Evolutionary conservation across 2,329 filamentous ascomycete species (phyloP), one percentile per base, ranked within the genome.

Genomic region (Fusarium nisikadoi): DNA sequence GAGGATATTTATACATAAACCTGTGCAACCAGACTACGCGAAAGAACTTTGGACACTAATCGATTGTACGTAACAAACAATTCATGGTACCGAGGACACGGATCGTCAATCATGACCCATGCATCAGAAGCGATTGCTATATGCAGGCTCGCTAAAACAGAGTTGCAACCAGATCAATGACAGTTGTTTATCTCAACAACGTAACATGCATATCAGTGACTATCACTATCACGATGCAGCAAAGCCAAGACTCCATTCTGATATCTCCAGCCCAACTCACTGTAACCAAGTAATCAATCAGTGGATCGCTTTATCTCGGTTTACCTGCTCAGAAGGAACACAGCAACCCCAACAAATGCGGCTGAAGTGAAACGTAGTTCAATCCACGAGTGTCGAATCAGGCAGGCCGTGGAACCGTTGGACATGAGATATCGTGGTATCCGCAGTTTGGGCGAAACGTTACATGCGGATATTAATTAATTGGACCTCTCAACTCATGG

Each of bases 401-500:
- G 52, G 36, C 41, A 53, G 42, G 43, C 42, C 38, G 27, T 49
- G 39, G 39, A 35, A 60, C 56, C 53, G 36, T 47, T 68, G 25
- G 53, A 59, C 59, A 55, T 55, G 36, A 50, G 31, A 33, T 64
- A 54, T 63, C 33, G 29, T n/a, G 46, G 63, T 66, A 66, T 41
- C 62, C 62, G 66, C 69, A 58, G 43, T 23, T 31, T 43, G 56
- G 43, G 68, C 54, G 70, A 71, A 72, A 72, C 70, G 70, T 72
- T 72, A 72, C 70, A 72, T 72, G 70, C 49, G 69, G 65, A 56
- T 66, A 69, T 53, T 67, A 59, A 59, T 70, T 73, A 55, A 65
- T 39, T 52, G 62, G 62, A 41, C 23, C 31, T 29, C 25, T 35
- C 19, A 46, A 38, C 38, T 55, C 38, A 46, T 47, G 61, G 67